Evolutionary conservation across 176 grass and related monocot genomes (phyloP).

Genomic region (Ananas comosus): DNA sequence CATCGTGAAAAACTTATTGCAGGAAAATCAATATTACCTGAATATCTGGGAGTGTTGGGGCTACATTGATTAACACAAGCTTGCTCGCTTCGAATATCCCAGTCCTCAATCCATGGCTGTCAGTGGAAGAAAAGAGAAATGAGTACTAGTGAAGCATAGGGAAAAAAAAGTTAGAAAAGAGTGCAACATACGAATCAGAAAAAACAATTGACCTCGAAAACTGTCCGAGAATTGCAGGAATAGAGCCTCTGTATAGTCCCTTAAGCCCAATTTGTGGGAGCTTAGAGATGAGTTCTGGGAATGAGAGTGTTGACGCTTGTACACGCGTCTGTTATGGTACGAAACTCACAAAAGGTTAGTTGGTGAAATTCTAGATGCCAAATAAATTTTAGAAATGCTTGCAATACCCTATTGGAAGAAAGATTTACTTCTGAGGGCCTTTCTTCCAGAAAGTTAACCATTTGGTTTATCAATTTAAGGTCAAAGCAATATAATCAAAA

Average conservation of each 20-base stretch:
- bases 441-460: no score
- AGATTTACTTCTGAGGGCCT: no score
- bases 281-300: conserved; percentile 77
- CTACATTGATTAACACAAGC: conserved; percentile 71
- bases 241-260: conserved; percentile 89
- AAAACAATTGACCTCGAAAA: conserved; percentile 65
- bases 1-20: not conserved
- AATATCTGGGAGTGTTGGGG: conserved; percentile 78
- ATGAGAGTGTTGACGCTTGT: conserved; percentile 96
- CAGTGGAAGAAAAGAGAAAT: conserved; percentile 15
- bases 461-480: no score
- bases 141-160: not conserved
- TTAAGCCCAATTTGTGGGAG: conserved; percentile 84
- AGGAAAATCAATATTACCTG: conserved; percentile 42
- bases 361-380: not conserved
- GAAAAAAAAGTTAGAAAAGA: not conserved
- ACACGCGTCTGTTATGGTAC: conserved; percentile 53
- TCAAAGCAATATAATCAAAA: no score
- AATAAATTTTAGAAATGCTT: no score
- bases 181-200: conserved; percentile 20
- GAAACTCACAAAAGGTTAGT: conserved; percentile 1
- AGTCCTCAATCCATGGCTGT: conserved; percentile 93
- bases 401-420: no score
- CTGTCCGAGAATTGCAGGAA: conserved; percentile 95
- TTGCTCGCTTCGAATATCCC: conserved; percentile 98